phyloP scores from a whole-genome alignment of 148 eudicot species.

The Chenopodium quinoa region DNA sequence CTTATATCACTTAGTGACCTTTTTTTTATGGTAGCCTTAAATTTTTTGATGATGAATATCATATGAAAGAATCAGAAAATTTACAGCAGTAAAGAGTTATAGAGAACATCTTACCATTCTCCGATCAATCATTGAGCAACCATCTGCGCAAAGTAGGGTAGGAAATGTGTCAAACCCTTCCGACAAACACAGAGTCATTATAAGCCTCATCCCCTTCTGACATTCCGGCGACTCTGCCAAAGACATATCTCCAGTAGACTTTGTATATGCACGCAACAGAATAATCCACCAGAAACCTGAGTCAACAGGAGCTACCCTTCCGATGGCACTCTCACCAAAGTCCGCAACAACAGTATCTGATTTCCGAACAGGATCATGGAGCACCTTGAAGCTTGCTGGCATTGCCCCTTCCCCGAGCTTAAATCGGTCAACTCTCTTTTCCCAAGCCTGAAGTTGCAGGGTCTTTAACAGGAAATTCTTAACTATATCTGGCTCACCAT shows the following conservation, averaged over 20 bases:
- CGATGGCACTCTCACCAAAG: constrained; percentile 99
- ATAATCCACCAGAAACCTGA: constrained; percentile 99
- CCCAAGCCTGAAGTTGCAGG: constrained; percentile 97
- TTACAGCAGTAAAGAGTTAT: background rate
- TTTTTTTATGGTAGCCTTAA: background rate
- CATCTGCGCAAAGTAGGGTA: constrained; percentile 93
- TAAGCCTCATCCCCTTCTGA: constrained; percentile 96
- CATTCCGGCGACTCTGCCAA: constrained; percentile 92
- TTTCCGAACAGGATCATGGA: constrained; percentile 86
- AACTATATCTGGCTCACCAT: constrained; percentile 97
- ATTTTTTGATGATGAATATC: background rate
- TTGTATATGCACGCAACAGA: constrained; percentile 94
- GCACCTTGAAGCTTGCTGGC: constrained; percentile 99
- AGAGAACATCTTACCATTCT: constrained; percentile 72
- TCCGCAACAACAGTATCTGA: constrained; percentile 86
- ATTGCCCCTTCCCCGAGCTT: constrained; percentile 99
- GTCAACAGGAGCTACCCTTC: constrained; percentile 98
- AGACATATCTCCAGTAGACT: constrained; percentile 81
- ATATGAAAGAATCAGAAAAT: background rate
- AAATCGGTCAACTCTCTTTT: constrained; percentile 90
- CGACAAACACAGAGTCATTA: constrained; percentile 71
- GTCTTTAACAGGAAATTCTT: constrained; percentile 89
- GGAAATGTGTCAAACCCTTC: constrained; percentile 99
- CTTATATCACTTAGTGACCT: background rate
- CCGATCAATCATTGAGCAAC: constrained; percentile 98